Base-by-base conservation (phyloP, 257 asterid genomes). In the Salvia hispanica region DNA sequence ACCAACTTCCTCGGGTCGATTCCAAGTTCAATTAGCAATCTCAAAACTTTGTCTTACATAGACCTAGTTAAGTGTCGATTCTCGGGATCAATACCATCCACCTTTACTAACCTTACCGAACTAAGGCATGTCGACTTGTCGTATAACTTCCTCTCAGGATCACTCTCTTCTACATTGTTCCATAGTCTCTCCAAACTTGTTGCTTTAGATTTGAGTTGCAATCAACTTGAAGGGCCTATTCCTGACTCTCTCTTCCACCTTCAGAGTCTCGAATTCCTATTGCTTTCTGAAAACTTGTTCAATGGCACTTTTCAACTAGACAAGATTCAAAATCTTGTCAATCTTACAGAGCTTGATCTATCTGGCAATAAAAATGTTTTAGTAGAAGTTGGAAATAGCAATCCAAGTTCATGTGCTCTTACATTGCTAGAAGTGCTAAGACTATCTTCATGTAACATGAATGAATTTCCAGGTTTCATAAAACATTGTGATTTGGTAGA, bases 221-320 rank as follows among this genome's bases (percentile, higher is more conserved):
- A 72, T 51, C 61, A 13, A 5, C 47, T 79, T 6, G 54, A 54
- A 31, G 75, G 80, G 21, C 43, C 58, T 5, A 65, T 74, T 44
- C 82, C 77, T 0, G 3, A 14, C 25, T 59, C 71, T 34, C 21
- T 78, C 31, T 78, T 69, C 25, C 47, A 46, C n/a, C 74, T 69
- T 50, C 52, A 9, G 14, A 53, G 36, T n/a, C 50, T 78, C 3
- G 43, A 3, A 3, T 28, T 9, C 13, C 74, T 78, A 7, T 15
- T 9, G 39, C 74, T 78, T 14, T 66, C 80, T 43, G 11, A 42
- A 61, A 79, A 79, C 73, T 31, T 16, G 45, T 78, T 78, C 55
- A 71, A 42, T 12, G 79, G 74, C 51, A 59, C 54, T 9, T 3
- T 66, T 6, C 59, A 39, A 39, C 43, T 39, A 6, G 43, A 39